phyloP scores from a whole-genome alignment of 768 basidiomycete species.

The Cyclocybe aegerita region DNA sequence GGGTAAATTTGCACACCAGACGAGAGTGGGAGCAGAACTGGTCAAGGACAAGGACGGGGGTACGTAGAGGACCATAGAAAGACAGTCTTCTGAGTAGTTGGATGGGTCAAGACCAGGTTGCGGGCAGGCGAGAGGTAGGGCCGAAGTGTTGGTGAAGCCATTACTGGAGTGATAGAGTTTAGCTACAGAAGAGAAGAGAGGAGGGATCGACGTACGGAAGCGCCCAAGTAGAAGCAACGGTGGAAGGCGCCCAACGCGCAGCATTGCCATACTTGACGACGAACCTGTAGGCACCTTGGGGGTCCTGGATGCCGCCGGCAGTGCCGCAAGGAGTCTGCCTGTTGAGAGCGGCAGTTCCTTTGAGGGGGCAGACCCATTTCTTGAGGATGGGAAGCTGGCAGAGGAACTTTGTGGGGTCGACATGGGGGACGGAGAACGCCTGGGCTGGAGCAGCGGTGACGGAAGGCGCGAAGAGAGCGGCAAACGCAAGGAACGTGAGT shows the following conservation, averaged over 20 bases:
- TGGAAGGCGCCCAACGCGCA: slow-evolving; percentile 58
- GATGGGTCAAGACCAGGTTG: slow-evolving; percentile 54
- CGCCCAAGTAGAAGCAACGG: slow-evolving; percentile 52
- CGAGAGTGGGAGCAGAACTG: slow-evolving; percentile 47
- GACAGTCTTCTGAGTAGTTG: slow-evolving; percentile 73
- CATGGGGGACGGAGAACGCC: slow-evolving; percentile 31
- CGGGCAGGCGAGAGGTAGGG: slow-evolving; percentile 70
- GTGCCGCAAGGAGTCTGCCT: slow-evolving; percentile 51
- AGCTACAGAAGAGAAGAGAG: background rate
- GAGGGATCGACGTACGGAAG: slow-evolving; percentile 53
- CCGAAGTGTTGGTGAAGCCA: slow-evolving; percentile 47
- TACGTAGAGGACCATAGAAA: slow-evolving; percentile 76
- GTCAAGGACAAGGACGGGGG: slow-evolving; percentile 40
- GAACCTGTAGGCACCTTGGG: slow-evolving; percentile 53
- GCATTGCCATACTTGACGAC: slow-evolving; percentile 68
- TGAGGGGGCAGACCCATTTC: slow-evolving; percentile 40
- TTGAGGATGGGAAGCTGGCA: slow-evolving; percentile 47
- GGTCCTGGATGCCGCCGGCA: slow-evolving; percentile 52
- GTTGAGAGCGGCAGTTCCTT: slow-evolving; percentile 22
- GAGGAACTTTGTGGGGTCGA: slow-evolving; percentile 39
- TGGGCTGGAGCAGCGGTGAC: slow-evolving; percentile 29
- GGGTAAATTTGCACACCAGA: slow-evolving; percentile 47
- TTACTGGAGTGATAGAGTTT: slow-evolving; percentile 35
- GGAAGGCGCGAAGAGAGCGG: slow-evolving; percentile 29
- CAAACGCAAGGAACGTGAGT: slow-evolving; percentile 18